phyloP scores from a whole-genome alignment of 352 stramenopile genomes.

The Pythium biforme region DNA sequence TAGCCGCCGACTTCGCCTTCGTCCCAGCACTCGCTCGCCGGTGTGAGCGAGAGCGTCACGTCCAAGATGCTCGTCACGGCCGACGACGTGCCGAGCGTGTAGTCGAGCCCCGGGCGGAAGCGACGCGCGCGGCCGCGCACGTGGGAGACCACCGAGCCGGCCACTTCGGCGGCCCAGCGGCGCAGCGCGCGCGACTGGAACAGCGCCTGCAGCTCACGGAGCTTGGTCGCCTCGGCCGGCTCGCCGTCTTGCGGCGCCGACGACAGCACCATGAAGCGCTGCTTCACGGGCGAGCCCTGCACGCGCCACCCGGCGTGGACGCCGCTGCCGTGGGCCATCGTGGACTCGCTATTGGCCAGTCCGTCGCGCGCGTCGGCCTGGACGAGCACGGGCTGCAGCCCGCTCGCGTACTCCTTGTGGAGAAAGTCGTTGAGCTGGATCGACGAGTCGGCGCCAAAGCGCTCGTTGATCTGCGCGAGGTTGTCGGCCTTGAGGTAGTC shows the following conservation, averaged over 20 bases:
- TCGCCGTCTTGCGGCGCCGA: slow-evolving; percentile 17
- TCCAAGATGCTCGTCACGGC: slow-evolving; percentile 54
- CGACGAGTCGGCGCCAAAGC: slow-evolving; percentile 80
- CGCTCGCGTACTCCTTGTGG: slow-evolving; percentile 46
- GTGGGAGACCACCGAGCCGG: slow-evolving; percentile 41
- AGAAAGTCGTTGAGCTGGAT: slow-evolving; percentile 89
- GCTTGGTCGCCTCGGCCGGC: slow-evolving; percentile 21
- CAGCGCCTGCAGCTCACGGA: slow-evolving; percentile 33
- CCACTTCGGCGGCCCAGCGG: slow-evolving; percentile 47
- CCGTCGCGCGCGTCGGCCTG: slow-evolving; percentile 43
- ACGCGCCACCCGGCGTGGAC: slow-evolving; percentile 25
- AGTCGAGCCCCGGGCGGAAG: slow-evolving; percentile 90
- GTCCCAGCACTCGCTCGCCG: slow-evolving; percentile 35
- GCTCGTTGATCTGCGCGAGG: slow-evolving; percentile 68
- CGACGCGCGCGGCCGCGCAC: slow-evolving; percentile 56
- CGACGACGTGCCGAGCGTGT: slow-evolving; percentile 75
- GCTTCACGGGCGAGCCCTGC: slow-evolving; percentile 31
- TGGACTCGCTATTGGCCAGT: slow-evolving; percentile 47
- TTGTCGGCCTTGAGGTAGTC: slow-evolving; percentile 68
- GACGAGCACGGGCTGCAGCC: slow-evolving; percentile 35
- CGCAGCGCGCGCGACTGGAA: slow-evolving; percentile 64
- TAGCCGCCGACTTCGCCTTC: slow-evolving; percentile 61
- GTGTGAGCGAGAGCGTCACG: slow-evolving; percentile 36
- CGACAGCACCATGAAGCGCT: slow-evolving; percentile 25
- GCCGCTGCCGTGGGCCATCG: slow-evolving; percentile 30